phyloP scores from a whole-genome alignment of 306 rosid genomes.

The Cucurbita argyrosperma region DNA sequence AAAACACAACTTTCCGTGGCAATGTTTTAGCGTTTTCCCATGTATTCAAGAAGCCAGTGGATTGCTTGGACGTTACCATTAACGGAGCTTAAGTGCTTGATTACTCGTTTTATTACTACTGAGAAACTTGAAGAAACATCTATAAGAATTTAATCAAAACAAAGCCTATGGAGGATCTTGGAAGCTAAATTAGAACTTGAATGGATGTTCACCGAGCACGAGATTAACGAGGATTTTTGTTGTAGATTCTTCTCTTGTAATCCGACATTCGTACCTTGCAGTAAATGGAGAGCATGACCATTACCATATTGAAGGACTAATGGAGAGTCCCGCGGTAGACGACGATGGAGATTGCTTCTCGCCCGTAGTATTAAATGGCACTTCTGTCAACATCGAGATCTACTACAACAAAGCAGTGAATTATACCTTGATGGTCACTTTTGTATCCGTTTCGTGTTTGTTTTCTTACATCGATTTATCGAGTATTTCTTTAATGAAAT shows the following conservation, averaged over 20 bases:
- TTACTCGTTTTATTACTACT: slow-evolving; percentile 46
- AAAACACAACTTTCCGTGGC: slow-evolving; percentile 27
- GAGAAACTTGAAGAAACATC: slow-evolving; percentile 75
- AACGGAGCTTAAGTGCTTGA: slow-evolving; percentile 51
- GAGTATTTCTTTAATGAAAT: background rate
- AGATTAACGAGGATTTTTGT: background rate
- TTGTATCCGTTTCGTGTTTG: slow-evolving; percentile 57
- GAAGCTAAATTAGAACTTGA: slow-evolving; percentile 47
- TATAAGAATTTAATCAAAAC: slow-evolving; percentile 31
- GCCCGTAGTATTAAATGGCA: slow-evolving; percentile 68
- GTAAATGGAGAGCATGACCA: slow-evolving; percentile 63
- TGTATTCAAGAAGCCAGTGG: slow-evolving; percentile 59
- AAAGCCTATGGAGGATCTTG: slow-evolving; percentile 40
- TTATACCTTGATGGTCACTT: slow-evolving; percentile 97
- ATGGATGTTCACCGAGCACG: slow-evolving; percentile 21
- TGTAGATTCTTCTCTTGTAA: background rate
- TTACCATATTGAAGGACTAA: slow-evolving; percentile 74
- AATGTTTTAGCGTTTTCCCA: slow-evolving; percentile 66
- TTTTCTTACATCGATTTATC: background rate
- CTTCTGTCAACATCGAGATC: slow-evolving; percentile 80
- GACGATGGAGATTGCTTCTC: slow-evolving; percentile 90
- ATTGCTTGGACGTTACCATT: slow-evolving; percentile 58
- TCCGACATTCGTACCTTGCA: background rate
- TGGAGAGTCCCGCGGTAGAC: slow-evolving; percentile 88
- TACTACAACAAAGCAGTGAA: slow-evolving; percentile 96